Base-by-base conservation (phyloP, 2,329 filamentous ascomycete genomes). In the Aspergillus latus region DNA sequence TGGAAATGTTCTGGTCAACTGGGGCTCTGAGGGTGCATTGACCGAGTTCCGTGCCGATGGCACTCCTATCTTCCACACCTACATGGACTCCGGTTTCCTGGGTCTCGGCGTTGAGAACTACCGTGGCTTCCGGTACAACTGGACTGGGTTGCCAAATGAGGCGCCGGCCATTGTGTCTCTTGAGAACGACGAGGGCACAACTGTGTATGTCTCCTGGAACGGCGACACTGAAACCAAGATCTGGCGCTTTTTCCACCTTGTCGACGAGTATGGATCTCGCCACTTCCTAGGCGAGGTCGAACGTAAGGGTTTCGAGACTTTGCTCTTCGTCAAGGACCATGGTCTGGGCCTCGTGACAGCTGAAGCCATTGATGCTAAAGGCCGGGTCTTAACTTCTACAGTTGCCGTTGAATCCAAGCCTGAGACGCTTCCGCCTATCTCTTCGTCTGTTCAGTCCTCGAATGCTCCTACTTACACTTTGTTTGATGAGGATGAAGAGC, bases 181-280 rank as follows among this genome's bases (percentile, higher is more conserved):
- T 50, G 64, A 63, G 5, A 64, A 67, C 13, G 62, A 66, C 28
- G 59, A 63, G 2, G 60, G 58, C n/a, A 67, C 64, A 28, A 69
- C 72, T 16, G 67, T 75, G 32, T 84, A 81, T 63, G 80, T 83
- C 5, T 82, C 77, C 7, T 82, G 79, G 79, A 81, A 81, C 56
- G 79, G 79, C 5, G 78, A 77, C 50, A 81, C 78, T 0, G 73
- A 76, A 62, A 76, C 75, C 0, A 66, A 59, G 5, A 26, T 51
- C 1, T 80, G 82, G 83, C 44, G 50, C 13, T 57, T 57, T 34
- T 54, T 54, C 36, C 45, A 45, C 26, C 44, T 57, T 15, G 29
- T 53, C 5, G 54, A 57, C 15, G 49, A 49, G 30, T 53, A 49
- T 32, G 54, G 54, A 10, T 57, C 54, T 6, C 54, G 54, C 21